Conservation (phyloP, 2,329 filamentous ascomycete species). For the Helotiales sp. region DNA sequence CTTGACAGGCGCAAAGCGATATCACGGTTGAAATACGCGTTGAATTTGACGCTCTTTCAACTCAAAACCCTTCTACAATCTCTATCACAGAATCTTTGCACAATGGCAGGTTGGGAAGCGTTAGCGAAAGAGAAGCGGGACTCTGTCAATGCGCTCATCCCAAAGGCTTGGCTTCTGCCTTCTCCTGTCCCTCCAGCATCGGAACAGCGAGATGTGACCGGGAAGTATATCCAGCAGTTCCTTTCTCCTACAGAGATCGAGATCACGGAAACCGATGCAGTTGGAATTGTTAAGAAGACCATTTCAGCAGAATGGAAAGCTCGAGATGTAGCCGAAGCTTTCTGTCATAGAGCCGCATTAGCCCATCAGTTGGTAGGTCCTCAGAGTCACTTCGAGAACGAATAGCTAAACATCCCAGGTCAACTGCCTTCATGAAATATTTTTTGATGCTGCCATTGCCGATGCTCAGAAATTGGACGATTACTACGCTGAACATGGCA, state of each 20-base stretch:
- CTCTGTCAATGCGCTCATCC: constrained; percentile 53
- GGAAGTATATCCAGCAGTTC: constrained; percentile 55
- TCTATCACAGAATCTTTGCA: neutral
- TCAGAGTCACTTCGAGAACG: constrained; percentile 43
- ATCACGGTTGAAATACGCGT: neutral
- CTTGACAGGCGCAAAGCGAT: neutral
- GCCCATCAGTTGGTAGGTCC: constrained; percentile 58
- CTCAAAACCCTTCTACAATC: neutral
- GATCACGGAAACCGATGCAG: constrained; percentile 61
- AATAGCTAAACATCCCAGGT: constrained; percentile 43
- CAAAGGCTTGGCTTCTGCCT: constrained; percentile 53
- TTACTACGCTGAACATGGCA: constrained; percentile 42
- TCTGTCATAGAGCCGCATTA: constrained; percentile 54
- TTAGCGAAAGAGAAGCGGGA: constrained; percentile 53
- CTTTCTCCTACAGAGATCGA: constrained; percentile 53
- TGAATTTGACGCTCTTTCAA: neutral
- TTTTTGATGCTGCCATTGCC: constrained; percentile 53
- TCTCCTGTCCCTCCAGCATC: constrained; percentile 46
- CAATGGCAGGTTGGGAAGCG: constrained; percentile 46
- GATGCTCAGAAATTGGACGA: constrained; percentile 53
- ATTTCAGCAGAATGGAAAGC: constrained; percentile 55
- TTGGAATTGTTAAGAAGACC: constrained; percentile 55
- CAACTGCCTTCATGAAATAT: constrained; percentile 58
- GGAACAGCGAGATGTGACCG: constrained; percentile 57
- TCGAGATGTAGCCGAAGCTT: constrained; percentile 51